Conservation (phyloP, 129 eudicot genomes). For the Daucus carota region DNA sequence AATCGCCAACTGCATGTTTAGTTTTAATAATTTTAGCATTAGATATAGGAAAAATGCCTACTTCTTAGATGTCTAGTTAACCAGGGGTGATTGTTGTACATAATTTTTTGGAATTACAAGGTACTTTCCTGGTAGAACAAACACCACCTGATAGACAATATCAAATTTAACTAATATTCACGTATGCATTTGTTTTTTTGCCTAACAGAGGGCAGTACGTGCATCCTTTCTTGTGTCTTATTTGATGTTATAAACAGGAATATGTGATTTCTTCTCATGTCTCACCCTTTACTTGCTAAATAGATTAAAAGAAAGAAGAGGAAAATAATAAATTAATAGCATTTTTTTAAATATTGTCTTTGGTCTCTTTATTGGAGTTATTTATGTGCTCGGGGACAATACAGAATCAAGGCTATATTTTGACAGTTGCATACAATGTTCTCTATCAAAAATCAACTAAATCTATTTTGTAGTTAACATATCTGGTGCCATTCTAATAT, state of each 20-base stretch:
- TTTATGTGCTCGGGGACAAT: background rate
- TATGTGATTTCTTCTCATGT: background rate
- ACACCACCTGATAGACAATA: no score
- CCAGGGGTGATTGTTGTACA: no score
- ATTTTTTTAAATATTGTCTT: background rate
- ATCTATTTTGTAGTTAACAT: background rate
- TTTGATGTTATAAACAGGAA: background rate
- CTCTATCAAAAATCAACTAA: background rate
- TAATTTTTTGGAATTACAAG: no score
- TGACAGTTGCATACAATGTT: conserved; percentile 9
- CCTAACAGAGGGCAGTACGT: background rate
- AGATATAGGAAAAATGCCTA: no score
- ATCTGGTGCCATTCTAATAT: conserved; percentile 16
- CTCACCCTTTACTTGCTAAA: background rate
- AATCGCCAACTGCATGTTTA: no score
- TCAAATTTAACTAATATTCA: no score
- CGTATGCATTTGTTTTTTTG: no score
- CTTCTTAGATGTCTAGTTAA: no score
- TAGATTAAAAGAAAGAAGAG: background rate
- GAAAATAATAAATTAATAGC: no score
- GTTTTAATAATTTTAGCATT: no score
- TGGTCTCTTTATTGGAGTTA: no score
- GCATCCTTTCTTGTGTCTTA: background rate
- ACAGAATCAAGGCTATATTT: background rate
- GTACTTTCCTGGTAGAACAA: no score